Conservation (phyloP, 1,284 basidiomycete species). For the Cryptococcus jaspeensis region DNA sequence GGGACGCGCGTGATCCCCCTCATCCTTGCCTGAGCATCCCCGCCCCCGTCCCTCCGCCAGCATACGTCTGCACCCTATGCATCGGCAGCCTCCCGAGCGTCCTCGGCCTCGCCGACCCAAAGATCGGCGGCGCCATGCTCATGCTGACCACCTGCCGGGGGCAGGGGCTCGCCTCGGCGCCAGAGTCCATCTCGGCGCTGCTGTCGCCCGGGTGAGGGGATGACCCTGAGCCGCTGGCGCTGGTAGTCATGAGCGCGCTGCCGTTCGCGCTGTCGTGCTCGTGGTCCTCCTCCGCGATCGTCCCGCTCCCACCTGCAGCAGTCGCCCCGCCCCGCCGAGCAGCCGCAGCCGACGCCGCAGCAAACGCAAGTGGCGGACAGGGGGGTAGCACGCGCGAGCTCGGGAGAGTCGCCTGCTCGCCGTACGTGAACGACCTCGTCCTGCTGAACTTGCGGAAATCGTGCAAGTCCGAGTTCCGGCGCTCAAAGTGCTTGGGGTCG, state of each 20-base stretch:
- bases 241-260: too few species aligned
- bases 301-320: conserved; percentile 1
- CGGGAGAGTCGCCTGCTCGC: conserved; percentile 54
- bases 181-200: conserved; percentile 13
- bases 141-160: conserved; percentile 26
- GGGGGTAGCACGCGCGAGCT: conserved; percentile 22
- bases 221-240: conserved; percentile 9
- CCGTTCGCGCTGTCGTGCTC: conserved; percentile 22
- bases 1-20: not conserved
- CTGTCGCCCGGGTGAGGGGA: conserved; percentile 19
- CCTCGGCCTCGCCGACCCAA: conserved; percentile 44
- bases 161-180: conserved; percentile 34
- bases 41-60: conserved; percentile 30
- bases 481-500: conserved; percentile 75
- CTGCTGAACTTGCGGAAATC: conserved; percentile 87
- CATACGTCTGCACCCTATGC: conserved; percentile 5
- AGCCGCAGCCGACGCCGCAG: conserved; percentile 40
- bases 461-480: conserved; percentile 80
- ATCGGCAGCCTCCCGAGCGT: conserved; percentile 29
- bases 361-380: conserved; percentile 44
- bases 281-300: conserved; percentile 41
- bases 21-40: not conserved
- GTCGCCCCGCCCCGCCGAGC: conserved; percentile 30
- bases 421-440: conserved; percentile 84
- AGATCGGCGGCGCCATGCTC: conserved; percentile 36